Base-by-base conservation (phyloP, 2,329 filamentous ascomycete genomes). In the Hysterium pulicare region DNA sequence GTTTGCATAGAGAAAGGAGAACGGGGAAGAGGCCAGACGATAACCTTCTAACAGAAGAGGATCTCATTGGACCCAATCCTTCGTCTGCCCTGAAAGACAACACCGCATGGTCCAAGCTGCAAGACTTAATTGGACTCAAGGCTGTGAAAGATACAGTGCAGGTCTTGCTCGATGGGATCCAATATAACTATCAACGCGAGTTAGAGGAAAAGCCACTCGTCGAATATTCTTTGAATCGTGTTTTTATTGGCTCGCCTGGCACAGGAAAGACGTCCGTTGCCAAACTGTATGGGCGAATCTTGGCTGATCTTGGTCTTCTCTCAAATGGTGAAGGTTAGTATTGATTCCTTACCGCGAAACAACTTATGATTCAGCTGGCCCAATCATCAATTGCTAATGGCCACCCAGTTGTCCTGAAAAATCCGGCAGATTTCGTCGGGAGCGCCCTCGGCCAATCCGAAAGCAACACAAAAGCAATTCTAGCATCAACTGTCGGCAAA, bases 261-360 rank as follows among this genome's bases (percentile, higher is more conserved):
- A 90, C 86, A 0, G 86, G 86, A 0, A 90, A 90, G 53, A 90
- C 86, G 0, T 83, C 83, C 0, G 81, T 90, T 0, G 87, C 84
- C 0, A 87, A 86, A 57, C 63, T 88, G 0, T 90, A 89, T 49
- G 86, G 83, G 0, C 66, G 74, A 30, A 83, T 90, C 2, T 69
- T 90, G 1, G 81, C 77, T 0, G 79, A 86, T 41, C 62, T 90
- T 4, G 85, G 85, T 0, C 50, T 87, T 2, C 59, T 90, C 0
- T 84, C 78, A 0, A 86, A 79, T 19, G 82, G 83, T 0, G 84
- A 89, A 72, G 78, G 79, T 80, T 57, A 60, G 66, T 54, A 5
- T 5, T 31, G 7, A 28, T 15, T 28, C n/a, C n/a, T n/a, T n/a
- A n/a, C n/a, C n/a, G n/a, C n/a, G n/a, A n/a, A n/a, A n/a, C 7